These are phyloP conservation scores for Saccharum spontaneum DNA, from an alignment of 176 grass and related monocot genomes.

Conservation along the genomic window DNA sequence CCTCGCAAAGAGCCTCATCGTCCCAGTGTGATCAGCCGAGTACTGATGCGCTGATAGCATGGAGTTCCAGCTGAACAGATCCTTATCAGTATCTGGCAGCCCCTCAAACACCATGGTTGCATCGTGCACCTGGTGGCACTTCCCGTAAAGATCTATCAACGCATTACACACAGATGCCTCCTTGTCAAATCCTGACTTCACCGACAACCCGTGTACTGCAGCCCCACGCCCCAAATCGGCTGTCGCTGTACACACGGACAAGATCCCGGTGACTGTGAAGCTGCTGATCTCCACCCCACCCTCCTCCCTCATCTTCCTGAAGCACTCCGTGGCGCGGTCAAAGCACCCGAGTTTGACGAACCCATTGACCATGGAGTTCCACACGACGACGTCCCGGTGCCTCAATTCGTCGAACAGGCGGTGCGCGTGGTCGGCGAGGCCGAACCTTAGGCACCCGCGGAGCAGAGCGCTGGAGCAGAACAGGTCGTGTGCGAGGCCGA, in stretches of 20 bases:
- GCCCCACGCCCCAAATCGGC: conserved; percentile 35
- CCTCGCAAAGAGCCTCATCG: conserved; percentile 39
- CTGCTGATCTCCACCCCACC: conserved; percentile 39
- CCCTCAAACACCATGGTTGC: conserved; percentile 53
- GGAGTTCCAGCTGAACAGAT: conserved; percentile 76
- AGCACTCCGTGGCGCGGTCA: conserved; percentile 41
- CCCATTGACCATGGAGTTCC: conserved; percentile 67
- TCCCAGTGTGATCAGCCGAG: conserved; percentile 47
- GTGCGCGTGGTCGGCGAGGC: conserved; percentile 50
- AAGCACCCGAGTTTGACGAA: conserved; percentile 57
- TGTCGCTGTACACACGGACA: conserved; percentile 49
- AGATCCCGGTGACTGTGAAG: conserved; percentile 57
- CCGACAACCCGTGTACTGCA: conserved; percentile 43
- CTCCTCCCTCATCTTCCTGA: conserved; percentile 47
- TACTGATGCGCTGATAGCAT: conserved; percentile 58
- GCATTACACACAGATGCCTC: conserved; percentile 43
- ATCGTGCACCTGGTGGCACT: conserved; percentile 48
- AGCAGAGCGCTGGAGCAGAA: conserved; percentile 67
- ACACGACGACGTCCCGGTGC: conserved; percentile 49
- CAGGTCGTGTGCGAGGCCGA: conserved; percentile 32
- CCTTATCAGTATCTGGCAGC: conserved; percentile 42
- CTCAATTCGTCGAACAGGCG: conserved; percentile 58
- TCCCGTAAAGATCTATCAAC: conserved; percentile 65
- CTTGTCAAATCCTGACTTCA: conserved; percentile 46
- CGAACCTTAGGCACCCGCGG: conserved; percentile 31